Evolutionary conservation across 2,329 filamentous ascomycete species (phyloP), one percentile per base, ranked within the genome.

Genomic region (Aureobasidium sp.): DNA sequence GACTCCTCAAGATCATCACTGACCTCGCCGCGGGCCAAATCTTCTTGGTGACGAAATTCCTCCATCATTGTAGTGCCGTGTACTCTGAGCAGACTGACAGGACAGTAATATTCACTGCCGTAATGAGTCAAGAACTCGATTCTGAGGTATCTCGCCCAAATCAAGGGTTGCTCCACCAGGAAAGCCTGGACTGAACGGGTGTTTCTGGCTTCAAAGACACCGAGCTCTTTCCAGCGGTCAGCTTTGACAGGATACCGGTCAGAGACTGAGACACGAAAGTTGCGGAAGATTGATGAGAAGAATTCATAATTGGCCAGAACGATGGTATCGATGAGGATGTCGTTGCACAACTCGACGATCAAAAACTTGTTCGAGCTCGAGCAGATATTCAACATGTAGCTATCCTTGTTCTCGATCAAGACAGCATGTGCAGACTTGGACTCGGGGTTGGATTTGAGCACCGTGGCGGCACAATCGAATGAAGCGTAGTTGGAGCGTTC

Each of bases 221-320:
- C 93, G 40, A 97, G 68, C 38, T 89, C 83, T 60, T 85, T 89
- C 93, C 93, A 98, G 61, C 93, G 88, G 45, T 95, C 90, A 53
- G 81, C 70, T 69, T 96, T 97, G 51, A 93, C 87, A 0, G 93
- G 93, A 68, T 96, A 97, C 54, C 89, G 83, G 71, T 97, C 93
- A 55, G 90, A 94, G 42, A 96, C 91, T 66, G 88, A 94, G 60
- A 97, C 83, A 48, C 87, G 80, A 68, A 98, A 96, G 42, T 84
- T 86, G 50, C 90, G 85, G 62, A 97, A 87, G 79, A 95, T 96
- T 66, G 90, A 96, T 53, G 90, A 95, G 74, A 98, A 98, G 74
- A 98, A 98, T 68, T 98, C 93, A 63, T 94, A 98, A 67, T 98
- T 98, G 57, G 91, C 93, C 51, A 98, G 77, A n/a, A 97, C 93